Percentiles rank a stretch among this genome's conserved stretches.
These are phyloP conservation scores for Penicillium soppii DNA, from an alignment of 495 filamentous ascomycete species.

Conservation along the genomic window DNA sequence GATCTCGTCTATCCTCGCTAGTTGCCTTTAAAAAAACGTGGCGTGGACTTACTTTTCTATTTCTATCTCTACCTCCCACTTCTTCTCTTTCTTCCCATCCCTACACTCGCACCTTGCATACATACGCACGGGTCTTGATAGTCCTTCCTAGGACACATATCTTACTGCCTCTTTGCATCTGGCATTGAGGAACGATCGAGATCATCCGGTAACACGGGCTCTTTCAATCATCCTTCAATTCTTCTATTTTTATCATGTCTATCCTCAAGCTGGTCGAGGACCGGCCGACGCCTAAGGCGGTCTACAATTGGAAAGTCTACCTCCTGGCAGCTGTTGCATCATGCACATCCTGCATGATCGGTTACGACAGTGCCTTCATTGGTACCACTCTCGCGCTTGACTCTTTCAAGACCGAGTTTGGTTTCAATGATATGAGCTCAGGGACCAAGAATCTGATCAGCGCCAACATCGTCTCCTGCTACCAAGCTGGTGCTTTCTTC, in stretches of 20 bases:
- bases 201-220: neutral
- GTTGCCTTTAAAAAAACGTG: neutral
- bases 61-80: neutral
- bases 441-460: conserved; percentile 50
- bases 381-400: conserved; percentile 66
- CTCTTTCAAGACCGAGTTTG: conserved; percentile 64
- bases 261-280: conserved; percentile 66
- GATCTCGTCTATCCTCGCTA: conserved; percentile 12
- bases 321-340: conserved; percentile 65
- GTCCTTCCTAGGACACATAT: neutral
- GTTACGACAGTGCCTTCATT: conserved; percentile 73
- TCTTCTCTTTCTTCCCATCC: neutral
- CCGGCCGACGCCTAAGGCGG: conserved; percentile 61
- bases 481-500: conserved; percentile 69
- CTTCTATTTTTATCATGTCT: conserved; percentile 44
- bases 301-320: conserved; percentile 80
- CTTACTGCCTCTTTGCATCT: neutral
- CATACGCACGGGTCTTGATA: neutral
- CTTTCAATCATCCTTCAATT: neutral
- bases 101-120: neutral
- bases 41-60: conserved; percentile 1
- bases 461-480: conserved; percentile 68
- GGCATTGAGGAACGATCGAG: conserved; percentile 14
- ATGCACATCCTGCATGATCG: conserved; percentile 72
- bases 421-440: conserved; percentile 43